Evolutionary conservation across 2,329 filamentous ascomycete genomes (phyloP).

Genomic region (Canariomyces notabilis): DNA sequence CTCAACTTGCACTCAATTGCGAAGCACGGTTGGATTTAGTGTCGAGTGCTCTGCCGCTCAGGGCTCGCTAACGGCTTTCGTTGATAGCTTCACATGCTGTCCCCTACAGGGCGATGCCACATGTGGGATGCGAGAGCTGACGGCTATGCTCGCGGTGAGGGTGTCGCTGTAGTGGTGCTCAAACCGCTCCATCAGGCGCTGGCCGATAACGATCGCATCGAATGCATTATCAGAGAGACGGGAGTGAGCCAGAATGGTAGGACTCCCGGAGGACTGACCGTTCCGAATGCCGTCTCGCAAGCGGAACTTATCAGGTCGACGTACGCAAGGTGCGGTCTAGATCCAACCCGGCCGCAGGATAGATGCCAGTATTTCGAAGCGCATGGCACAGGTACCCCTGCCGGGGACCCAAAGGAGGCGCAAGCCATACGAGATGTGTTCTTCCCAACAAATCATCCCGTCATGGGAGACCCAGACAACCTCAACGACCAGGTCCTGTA

Average conservation of each 20-base stretch:
- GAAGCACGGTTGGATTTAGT: too few species aligned
- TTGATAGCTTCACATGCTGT: conserved; percentile 37
- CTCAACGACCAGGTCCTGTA: conserved; percentile 9
- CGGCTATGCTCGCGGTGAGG: conserved; percentile 57
- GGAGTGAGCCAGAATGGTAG: conserved; percentile 47
- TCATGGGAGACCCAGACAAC: too few species aligned
- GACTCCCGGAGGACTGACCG: conserved; percentile 49
- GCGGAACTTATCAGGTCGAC: conserved; percentile 39
- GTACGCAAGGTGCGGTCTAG: conserved; percentile 39
- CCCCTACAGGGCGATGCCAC: conserved; percentile 39
- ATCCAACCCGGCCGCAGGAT: conserved; percentile 29
- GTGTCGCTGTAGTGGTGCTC: conserved; percentile 44
- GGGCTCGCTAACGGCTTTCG: neutral
- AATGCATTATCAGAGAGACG: conserved; percentile 44
- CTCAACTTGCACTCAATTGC: too few species aligned
- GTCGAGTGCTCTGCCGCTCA: too few species aligned
- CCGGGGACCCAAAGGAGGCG: conserved; percentile 40
- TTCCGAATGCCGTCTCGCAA: conserved; percentile 46
- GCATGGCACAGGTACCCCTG: conserved; percentile 36
- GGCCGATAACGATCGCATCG: conserved; percentile 42
- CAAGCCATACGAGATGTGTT: conserved; percentile 40
- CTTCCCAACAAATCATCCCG: too few species aligned
- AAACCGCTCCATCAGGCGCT: conserved; percentile 48
- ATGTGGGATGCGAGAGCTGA: conserved; percentile 48
- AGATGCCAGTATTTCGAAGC: conserved; percentile 45